A percentile compares a stretch with the other conserved stretches of the same genome.
phyloP scores from a whole-genome alignment of 805 yeast species.

The Maudiozyma serrabonitensis region DNA sequence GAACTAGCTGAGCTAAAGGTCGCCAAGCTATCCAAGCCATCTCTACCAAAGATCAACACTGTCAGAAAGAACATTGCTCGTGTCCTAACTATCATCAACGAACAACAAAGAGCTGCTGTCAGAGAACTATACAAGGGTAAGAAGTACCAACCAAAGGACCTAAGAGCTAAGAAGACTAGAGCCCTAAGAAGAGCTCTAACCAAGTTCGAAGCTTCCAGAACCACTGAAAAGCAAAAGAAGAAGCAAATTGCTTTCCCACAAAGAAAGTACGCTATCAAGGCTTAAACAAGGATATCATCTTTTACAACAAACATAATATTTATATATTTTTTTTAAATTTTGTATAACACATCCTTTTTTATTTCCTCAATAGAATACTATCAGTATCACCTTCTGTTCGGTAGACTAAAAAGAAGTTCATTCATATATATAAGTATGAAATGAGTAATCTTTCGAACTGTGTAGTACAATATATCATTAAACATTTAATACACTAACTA shows the following conservation, averaged over 20 bases:
- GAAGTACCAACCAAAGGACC: slow-evolving; percentile 96
- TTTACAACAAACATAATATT: background rate
- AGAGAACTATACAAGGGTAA: slow-evolving; percentile 92
- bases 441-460: too few relatives aligned
- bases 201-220: slow-evolving; percentile 70
- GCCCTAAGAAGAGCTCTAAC: slow-evolving; percentile 98
- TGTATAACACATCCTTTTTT: background rate
- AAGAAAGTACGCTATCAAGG: slow-evolving; percentile 98
- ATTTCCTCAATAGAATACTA: background rate
- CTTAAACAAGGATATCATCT: slow-evolving; percentile 38
- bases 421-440: background rate
- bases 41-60: slow-evolving; percentile 93
- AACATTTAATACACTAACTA: background rate
- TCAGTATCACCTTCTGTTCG: background rate
- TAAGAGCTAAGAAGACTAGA: slow-evolving; percentile 99
- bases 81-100: slow-evolving; percentile 95
- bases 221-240: slow-evolving; percentile 89
- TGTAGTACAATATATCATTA: background rate
- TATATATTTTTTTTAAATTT: background rate
- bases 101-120: slow-evolving; percentile 91
- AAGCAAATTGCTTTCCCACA: slow-evolving; percentile 94
- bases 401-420: too few relatives aligned
- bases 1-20: slow-evolving; percentile 94
- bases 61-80: slow-evolving; percentile 99
- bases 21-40: slow-evolving; percentile 87